Percentiles rank a stretch among this genome's conserved stretches.
Conservation (phyloP, 495 filamentous ascomycete species). For the Tuber calosporum region DNA sequence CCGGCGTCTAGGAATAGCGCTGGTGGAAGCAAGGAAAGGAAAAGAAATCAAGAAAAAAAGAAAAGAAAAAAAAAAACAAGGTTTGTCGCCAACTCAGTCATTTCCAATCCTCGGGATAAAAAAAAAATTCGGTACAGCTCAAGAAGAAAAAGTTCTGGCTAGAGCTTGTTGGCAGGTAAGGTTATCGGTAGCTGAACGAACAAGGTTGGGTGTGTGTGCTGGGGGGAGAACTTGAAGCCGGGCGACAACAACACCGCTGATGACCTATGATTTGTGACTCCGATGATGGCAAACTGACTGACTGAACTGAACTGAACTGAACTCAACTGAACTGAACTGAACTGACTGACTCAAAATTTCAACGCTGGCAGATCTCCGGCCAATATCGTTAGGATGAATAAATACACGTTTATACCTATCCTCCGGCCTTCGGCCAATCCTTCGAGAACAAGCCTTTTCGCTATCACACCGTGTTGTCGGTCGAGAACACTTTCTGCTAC, state of each 20-base stretch:
- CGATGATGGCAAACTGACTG: neutral
- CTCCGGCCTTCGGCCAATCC: neutral
- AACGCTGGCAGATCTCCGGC: constrained; percentile 1
- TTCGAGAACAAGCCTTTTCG: constrained; percentile 1
- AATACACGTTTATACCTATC: constrained; percentile 2
- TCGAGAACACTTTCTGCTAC: neutral
- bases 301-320: neutral
- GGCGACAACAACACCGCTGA: neutral
- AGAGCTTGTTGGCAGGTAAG: neutral
- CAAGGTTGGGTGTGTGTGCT: neutral
- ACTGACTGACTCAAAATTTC: constrained; percentile 5
- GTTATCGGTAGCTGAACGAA: neutral
- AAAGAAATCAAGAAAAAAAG: neutral
- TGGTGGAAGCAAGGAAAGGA: neutral
- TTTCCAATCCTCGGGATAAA: neutral
- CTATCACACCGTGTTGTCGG: neutral
- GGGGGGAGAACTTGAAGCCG: neutral
- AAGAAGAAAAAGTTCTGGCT: neutral
- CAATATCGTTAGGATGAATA: constrained; percentile 3
- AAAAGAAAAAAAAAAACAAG: neutral
- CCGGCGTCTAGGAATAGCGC: neutral
- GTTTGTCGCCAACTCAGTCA: constrained; percentile 4
- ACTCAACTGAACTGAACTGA: too few species aligned
- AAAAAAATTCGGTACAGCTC: neutral
- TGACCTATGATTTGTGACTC: neutral